Conservation (phyloP, 768 basidiomycete genomes). For the Tylopilus vinaceipallidus region DNA sequence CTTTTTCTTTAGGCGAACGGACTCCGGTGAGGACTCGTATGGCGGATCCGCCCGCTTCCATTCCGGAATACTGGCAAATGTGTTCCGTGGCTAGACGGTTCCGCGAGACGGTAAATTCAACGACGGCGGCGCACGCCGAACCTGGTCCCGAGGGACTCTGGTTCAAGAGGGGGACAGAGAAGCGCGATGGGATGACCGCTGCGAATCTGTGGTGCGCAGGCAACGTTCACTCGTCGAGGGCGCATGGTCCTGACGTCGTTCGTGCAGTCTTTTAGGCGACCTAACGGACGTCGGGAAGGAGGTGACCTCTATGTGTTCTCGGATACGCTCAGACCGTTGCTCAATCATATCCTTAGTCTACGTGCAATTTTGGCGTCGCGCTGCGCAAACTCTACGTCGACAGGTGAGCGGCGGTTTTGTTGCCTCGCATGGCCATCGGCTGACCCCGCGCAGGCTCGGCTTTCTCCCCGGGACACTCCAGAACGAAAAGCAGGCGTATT, state of each 20-base stretch:
- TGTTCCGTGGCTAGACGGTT: slow-evolving; percentile 56
- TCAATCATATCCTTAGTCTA: slow-evolving; percentile 47
- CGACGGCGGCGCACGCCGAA: slow-evolving; percentile 10
- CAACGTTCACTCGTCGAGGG: background rate
- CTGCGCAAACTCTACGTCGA: slow-evolving; percentile 67
- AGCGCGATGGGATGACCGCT: slow-evolving; percentile 48
- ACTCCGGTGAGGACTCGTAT: slow-evolving; percentile 73
- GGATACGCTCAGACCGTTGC: background rate
- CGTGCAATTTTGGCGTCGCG: slow-evolving; percentile 57
- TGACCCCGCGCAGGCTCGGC: slow-evolving; percentile 44
- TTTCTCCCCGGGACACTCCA: slow-evolving; percentile 58
- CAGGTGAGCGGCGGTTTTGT: slow-evolving; percentile 39
- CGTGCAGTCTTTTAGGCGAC: slow-evolving; percentile 57
- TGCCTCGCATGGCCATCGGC: background rate
- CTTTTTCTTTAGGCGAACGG: slow-evolving; percentile 56
- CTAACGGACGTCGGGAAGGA: slow-evolving; percentile 55
- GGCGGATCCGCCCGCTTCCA: slow-evolving; percentile 55
- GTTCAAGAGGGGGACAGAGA: slow-evolving; percentile 52
- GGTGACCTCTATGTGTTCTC: slow-evolving; percentile 34
- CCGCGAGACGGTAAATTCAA: slow-evolving; percentile 40
- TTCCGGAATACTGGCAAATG: slow-evolving; percentile 69
- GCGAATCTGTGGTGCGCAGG: slow-evolving; percentile 64
- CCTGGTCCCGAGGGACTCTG: slow-evolving; percentile 31
- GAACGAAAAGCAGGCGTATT: slow-evolving; percentile 50
- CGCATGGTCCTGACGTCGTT: background rate